Evolutionary conservation across 1,139 yeast genomes (phyloP).

Genomic region (Yamadazyma songkhlaensis): DNA sequence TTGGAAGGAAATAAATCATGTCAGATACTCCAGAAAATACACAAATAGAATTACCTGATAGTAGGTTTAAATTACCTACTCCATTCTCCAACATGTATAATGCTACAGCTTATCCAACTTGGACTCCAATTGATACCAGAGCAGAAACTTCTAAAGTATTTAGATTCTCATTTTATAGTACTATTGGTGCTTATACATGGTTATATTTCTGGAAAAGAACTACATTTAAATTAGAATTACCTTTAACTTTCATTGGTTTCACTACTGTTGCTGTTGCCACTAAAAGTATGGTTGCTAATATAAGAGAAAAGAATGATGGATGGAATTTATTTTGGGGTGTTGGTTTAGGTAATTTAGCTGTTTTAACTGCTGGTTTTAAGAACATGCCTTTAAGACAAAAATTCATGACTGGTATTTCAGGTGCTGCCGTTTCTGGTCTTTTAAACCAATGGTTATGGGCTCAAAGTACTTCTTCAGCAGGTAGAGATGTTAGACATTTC

Average conservation of each 20-base stretch:
- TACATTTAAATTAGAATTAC: constrained; percentile 42
- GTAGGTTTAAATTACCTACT: constrained; percentile 41
- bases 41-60: constrained; percentile 26
- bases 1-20: constrained; percentile 11
- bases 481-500: constrained; percentile 33
- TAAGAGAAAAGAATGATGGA: constrained; percentile 49
- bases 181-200: constrained; percentile 50
- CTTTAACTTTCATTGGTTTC: constrained; percentile 39
- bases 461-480: constrained; percentile 41
- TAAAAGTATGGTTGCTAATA: constrained; percentile 40
- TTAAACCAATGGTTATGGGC: constrained; percentile 44
- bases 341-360: constrained; percentile 41
- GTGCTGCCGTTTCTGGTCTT: constrained; percentile 39
- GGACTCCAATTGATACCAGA: constrained; percentile 45
- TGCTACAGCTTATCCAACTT: constrained; percentile 43
- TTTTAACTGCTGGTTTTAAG: constrained; percentile 41
- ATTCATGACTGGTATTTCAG: constrained; percentile 39
- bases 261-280: constrained; percentile 44
- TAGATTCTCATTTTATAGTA: constrained; percentile 41
- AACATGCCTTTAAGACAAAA: constrained; percentile 44
- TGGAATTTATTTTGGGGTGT: constrained; percentile 51
- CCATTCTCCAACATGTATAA: constrained; percentile 42
- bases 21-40: constrained; percentile 6
- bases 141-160: constrained; percentile 40
- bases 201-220: constrained; percentile 48